phyloP scores from a whole-genome alignment of 192 early-diverging fungal species.

The Phlyctochytrium arcticum region DNA sequence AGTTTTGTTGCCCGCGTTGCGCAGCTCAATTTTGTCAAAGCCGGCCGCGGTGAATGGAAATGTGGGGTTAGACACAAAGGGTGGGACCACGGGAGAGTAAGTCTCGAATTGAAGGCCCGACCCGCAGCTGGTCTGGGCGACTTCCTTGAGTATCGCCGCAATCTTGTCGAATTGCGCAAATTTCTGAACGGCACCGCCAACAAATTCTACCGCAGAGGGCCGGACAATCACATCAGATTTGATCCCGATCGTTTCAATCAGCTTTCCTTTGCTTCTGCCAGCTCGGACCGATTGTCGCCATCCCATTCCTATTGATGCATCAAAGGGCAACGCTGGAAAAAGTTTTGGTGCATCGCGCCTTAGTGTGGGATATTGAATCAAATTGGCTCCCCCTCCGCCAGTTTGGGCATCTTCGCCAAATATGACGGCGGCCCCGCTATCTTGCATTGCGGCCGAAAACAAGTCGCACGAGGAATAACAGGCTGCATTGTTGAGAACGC shows the following conservation, averaged over 20 bases:
- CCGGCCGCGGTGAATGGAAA: too few species aligned
- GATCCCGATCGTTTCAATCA: conserved; percentile 26
- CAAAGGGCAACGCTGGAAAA: neutral
- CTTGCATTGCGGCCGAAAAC: conserved; percentile 20
- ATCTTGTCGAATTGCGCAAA: conserved; percentile 13
- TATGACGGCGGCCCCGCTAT: neutral
- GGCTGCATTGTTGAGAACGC: conserved; percentile 6
- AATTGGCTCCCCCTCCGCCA: conserved; percentile 23
- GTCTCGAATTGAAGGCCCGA: too few species aligned
- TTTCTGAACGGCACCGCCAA: neutral
- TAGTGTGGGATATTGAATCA: conserved; percentile 14
- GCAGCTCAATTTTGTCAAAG: too few species aligned
- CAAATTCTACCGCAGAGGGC: neutral
- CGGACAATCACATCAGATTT: conserved; percentile 12
- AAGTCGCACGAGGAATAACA: conserved; percentile 20
- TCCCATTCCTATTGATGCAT: neutral
- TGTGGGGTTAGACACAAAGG: too few species aligned
- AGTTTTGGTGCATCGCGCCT: neutral
- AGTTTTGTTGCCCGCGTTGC: too few species aligned
- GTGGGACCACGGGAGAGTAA: too few species aligned
- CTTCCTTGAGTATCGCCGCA: conserved; percentile 9
- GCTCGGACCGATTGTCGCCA: conserved; percentile 17
- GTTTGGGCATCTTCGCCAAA: conserved; percentile 13
- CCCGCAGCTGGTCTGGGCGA: too few species aligned
- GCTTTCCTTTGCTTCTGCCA: conserved; percentile 8